These are phyloP conservation scores for Coniosporium tulheliwenetii DNA, from an alignment of 2,329 filamentous ascomycete species.

Conservation along the genomic window DNA sequence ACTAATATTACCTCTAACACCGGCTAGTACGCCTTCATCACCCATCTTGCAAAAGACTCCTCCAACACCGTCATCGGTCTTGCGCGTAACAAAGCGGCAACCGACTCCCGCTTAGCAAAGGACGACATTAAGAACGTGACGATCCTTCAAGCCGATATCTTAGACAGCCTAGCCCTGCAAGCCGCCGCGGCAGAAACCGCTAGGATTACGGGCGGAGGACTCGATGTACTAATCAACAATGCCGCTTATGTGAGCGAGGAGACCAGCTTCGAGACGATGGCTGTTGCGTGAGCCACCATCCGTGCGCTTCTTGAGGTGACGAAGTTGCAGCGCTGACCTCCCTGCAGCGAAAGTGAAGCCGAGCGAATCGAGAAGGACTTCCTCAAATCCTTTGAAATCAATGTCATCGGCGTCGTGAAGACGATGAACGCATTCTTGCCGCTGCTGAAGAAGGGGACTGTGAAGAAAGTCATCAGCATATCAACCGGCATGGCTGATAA, in stretches of 20 bases:
- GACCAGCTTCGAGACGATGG: constrained; percentile 6
- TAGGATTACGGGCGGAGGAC: too few species aligned
- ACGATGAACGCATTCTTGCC: constrained; percentile 13
- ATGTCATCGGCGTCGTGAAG: constrained; percentile 12
- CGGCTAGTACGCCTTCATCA: constrained; percentile 14
- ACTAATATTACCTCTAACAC: neutral
- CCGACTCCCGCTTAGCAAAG: constrained; percentile 6
- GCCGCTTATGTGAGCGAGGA: neutral
- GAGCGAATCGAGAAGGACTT: constrained; percentile 8
- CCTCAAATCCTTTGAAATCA: constrained; percentile 6
- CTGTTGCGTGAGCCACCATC: constrained; percentile 4
- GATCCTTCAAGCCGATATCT: too few species aligned
- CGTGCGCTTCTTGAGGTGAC: neutral
- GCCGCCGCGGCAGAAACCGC: too few species aligned
- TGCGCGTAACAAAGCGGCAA: constrained; percentile 14
- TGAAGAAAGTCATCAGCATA: constrained; percentile 13
- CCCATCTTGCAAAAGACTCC: constrained; percentile 12
- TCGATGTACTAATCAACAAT: too few species aligned
- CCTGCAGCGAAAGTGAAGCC: constrained; percentile 4
- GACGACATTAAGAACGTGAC: constrained; percentile 3
- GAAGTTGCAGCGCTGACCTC: neutral
- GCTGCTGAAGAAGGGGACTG: constrained; percentile 8
- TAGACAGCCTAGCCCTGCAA: too few species aligned
- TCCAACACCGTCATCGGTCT: constrained; percentile 17
- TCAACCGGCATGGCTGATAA: constrained; percentile 12